phyloP scores from a whole-genome alignment of 2,329 filamentous ascomycete genomes.

The Epichloe festucae region DNA sequence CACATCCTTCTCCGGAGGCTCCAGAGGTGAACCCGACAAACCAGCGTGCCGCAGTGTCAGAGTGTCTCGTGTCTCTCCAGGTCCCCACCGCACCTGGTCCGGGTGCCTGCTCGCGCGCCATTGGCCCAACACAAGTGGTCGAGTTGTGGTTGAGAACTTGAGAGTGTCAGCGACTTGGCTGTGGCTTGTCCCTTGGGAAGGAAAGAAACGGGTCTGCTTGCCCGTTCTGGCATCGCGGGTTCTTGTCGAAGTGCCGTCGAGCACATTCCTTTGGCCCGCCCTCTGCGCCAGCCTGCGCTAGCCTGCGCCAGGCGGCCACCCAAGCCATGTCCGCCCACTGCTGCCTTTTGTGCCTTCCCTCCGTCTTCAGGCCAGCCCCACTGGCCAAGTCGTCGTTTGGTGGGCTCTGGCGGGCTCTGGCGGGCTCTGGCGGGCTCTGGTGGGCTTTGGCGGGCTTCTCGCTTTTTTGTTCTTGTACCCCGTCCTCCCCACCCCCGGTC shows the following conservation, averaged over 20 bases:
- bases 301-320: not conserved
- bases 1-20: no score
- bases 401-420: not conserved
- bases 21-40: not conserved
- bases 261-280: not conserved
- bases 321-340: not conserved
- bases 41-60: not conserved
- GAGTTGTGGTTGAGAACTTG: no score
- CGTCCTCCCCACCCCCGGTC: slow-evolving; percentile 1
- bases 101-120: no score
- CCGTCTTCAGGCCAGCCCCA: not conserved
- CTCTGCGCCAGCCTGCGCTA: not conserved
- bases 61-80: not conserved
- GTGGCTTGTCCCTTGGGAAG: no score
- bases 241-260: not conserved
- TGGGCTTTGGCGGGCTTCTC: not conserved
- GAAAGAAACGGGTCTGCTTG: not conserved
- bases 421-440: not conserved
- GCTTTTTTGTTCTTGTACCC: slow-evolving; percentile 1
- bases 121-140: no score
- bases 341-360: not conserved
- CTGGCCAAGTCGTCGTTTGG: not conserved
- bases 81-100: not conserved
- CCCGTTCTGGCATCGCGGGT: not conserved
- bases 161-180: no score